Base-by-base conservation (phyloP, 179 eudicot genomes). In the Beta lomatogona region DNA sequence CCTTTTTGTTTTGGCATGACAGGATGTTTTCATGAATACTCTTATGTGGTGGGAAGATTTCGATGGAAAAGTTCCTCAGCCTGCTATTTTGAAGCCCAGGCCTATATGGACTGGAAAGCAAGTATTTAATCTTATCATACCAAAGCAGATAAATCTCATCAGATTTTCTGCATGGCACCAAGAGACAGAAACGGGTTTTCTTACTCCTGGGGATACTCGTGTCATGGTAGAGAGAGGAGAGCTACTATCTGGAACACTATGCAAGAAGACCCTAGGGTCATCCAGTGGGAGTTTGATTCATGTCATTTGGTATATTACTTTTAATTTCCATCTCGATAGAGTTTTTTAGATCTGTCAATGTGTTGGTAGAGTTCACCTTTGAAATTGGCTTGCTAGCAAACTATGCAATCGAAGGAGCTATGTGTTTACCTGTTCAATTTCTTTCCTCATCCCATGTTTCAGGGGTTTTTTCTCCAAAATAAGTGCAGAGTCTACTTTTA, bases 31-130 rank as follows among this genome's bases (percentile, higher is more conserved):
- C 60, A 97, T 97, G 99, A 97, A 97, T 71, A 97, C 88, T 61
- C 89, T 95, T 81, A 97, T 97, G 98, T 97, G 99, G 99, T 95
- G 98, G 99, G 99, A 97, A 83, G 99, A 97, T 87, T 97, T 97
- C 78, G 99, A 97, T 90, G 98, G 97, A 68, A 95, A 95, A 87
- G 88, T 97, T 86, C 98, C 99, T 5, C 94, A 93, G 79, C 99
- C 99, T 18, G 88, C 95, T 12, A 97, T 97, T 79, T 80, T 97
- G 85, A 97, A 97, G 90, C 99, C 99, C 48, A 91, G 96, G 88
- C 98, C 98, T 79, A 93, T 97, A 72, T 97, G 99, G 99, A 97
- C 99, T 1, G 99, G 99, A 76, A 97, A 97, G 77, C 98, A 97
- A 90, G 98, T 97, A 6, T 97, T 97, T 74, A 95, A 93, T 88